Conservation (phyloP, 2,329 filamentous ascomycete genomes). For the Calcarisporium arbuscula region DNA sequence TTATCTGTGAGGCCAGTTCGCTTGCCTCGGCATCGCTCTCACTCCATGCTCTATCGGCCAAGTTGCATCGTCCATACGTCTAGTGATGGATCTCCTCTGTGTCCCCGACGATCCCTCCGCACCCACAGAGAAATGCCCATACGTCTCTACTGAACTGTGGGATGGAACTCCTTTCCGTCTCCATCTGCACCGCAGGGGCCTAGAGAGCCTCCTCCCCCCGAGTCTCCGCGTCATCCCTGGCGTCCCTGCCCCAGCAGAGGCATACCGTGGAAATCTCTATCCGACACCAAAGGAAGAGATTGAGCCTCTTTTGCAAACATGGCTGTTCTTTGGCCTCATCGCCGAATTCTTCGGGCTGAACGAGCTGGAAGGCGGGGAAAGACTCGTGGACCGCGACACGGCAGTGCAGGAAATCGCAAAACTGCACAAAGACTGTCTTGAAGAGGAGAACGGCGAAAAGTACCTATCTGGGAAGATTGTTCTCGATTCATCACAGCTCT, state of each 20-base stretch:
- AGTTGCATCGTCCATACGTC: no score
- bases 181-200: slow-evolving; percentile 16
- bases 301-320: slow-evolving; percentile 23
- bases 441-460: slow-evolving; percentile 4
- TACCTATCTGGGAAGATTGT: slow-evolving; percentile 6
- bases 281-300: slow-evolving; percentile 15
- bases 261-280: slow-evolving; percentile 11
- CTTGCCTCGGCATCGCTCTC: no score
- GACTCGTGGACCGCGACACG: slow-evolving; percentile 8
- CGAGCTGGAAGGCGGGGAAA: slow-evolving; percentile 10
- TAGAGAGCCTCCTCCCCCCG: slow-evolving; percentile 5
- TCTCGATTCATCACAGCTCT: slow-evolving; percentile 4
- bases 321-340: slow-evolving; percentile 26
- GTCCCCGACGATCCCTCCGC: slow-evolving; percentile 13
- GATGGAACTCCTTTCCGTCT: slow-evolving; percentile 19
- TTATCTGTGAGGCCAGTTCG: no score
- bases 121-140: slow-evolving; percentile 12
- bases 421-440: slow-evolving; percentile 8
- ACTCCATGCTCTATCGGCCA: no score
- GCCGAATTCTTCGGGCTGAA: slow-evolving; percentile 22
- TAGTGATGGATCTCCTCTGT: slow-evolving; percentile 15
- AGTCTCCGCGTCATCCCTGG: slow-evolving; percentile 5
- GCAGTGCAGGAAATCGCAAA: slow-evolving; percentile 9
- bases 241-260: slow-evolving; percentile 2
- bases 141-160: slow-evolving; percentile 17